Base-by-base conservation (phyloP, 768 basidiomycete species). In the Lentinula sp. region DNA sequence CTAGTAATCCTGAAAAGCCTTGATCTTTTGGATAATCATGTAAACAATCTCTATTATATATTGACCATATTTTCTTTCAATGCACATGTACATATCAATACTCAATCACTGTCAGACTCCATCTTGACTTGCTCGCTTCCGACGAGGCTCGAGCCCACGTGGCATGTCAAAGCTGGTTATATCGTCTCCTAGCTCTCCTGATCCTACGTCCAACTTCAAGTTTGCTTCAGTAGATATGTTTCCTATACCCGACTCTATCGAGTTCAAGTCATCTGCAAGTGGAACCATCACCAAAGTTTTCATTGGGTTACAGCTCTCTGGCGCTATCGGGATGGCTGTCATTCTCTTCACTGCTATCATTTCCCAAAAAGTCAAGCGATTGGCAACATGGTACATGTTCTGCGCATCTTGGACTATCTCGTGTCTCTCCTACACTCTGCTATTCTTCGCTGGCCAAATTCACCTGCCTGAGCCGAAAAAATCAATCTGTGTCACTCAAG, bases 401-500 rank as follows among this genome's bases (percentile, higher is more conserved):
- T 59, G 58, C 18, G 37, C 35, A 7, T 59, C 58, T 10, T 59
- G 58, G 46, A 28, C 48, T 13, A 48, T 59, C 8, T 59, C 58
- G 58, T 59, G 58, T 39, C 18, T 59, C 13, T 59, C 58, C 1
- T 59, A 59, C 42, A 21, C 28, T 7, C 18, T 59, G 32, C 34
- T 59, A 4, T 59, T 49, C 15, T 15, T 59, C 34, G 9, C 48
- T 50, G 58, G 58, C 3, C 45, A 59, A 35, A 37, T 48, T 13
- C 13, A 16, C 31, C 35, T 16, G 21, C 11, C 16, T 21, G 15
- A 39, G 18, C 62, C 55, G 15, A 18, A 21, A 40, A 49, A 43
- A 18, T 35, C n/a, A 13, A 49, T 63, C n/a, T 63, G 62, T 42
- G 48, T 57, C 6, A 50, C 49, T 28, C 62, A 63, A 43, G 62